These are phyloP conservation scores for Auxenochlorella pyrenoidosa DNA, from an alignment of 139 green algal species.

Conservation along the genomic window DNA sequence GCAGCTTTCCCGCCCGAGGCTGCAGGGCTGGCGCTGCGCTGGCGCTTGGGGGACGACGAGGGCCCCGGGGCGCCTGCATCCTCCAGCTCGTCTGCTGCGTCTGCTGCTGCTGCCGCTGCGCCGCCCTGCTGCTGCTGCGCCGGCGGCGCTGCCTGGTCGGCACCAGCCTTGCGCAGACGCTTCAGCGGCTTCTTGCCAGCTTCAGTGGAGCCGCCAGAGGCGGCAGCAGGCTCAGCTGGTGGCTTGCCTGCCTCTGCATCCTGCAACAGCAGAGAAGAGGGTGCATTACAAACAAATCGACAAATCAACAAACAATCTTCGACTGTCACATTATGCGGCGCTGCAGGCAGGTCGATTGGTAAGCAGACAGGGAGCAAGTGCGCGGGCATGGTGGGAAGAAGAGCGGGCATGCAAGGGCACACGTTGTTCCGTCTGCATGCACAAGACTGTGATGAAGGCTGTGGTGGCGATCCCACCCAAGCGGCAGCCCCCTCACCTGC, in stretches of 20 bases:
- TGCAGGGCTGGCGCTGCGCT: background rate
- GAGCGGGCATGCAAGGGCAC: background rate
- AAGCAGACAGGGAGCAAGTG: too few relatives aligned
- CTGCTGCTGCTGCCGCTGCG: background rate
- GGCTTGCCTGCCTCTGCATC: background rate
- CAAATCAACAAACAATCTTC: too few relatives aligned
- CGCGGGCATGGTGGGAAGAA: background rate
- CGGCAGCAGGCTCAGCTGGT: too few relatives aligned
- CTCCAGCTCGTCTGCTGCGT: constrained; percentile 16
- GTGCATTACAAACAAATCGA: too few relatives aligned
- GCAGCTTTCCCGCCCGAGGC: background rate
- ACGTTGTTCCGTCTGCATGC: too few relatives aligned
- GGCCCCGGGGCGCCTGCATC: background rate
- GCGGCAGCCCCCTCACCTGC: background rate
- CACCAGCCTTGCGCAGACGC: constrained; percentile 19
- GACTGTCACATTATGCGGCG: too few relatives aligned
- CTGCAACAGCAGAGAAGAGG: background rate
- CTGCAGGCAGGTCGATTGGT: too few relatives aligned
- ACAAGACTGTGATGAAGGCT: too few relatives aligned
- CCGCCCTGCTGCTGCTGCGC: background rate
- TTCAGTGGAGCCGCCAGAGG: background rate
- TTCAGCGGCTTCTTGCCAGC: constrained; percentile 16
- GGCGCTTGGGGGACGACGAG: background rate
- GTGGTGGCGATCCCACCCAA: background rate
- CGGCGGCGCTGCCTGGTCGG: background rate